Base-by-base conservation (phyloP, 768 basidiomycete species). In the Russula sp. region DNA sequence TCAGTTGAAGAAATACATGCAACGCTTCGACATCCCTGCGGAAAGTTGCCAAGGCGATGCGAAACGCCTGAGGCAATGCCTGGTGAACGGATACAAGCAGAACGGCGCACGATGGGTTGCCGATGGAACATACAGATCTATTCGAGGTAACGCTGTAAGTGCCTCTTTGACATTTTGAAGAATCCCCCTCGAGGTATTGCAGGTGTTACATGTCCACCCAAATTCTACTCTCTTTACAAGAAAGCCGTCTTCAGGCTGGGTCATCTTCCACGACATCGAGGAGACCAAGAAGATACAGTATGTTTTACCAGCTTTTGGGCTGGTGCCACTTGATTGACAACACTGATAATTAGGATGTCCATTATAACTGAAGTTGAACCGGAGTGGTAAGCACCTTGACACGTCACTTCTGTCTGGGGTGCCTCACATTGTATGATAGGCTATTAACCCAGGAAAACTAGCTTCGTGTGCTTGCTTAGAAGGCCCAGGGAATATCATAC, bases 1-100 rank as follows among this genome's bases (percentile, higher is more conserved):
- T n/a, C 97, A 99, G 69, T 79, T 99, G 39, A 87, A 89, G 70
- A 97, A 94, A 74, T 98, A 98, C 71, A 87, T 98, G 84, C 83
- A 87, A 58, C 84, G 97, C 13, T 98, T 97, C 71, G 80, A 84
- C 45, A 77, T 96, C 29, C 88, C 90, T 0, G 72, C 85, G 22
- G 83, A 89, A 59, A 94, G 93, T 71, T 98, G 96, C 71, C 81
- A 96, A 68, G 93, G 93, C 0, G 95, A 98, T 73, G 85, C 83
- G 8, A 84, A 83, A 66, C 77, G 90, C 47, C 74, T 99, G 56
- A 79, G 93, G n/a, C 81, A 83, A 65, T 98, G 97, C 71, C 81
- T 99, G 5, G 90, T 93, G 7, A 87, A 86, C 64, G 95, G 94
- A 1, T 97, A 97, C 71, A 95, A 94, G 85, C 82, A 90, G 58